Conservation (phyloP, 345 rosid genomes). For the Acer negundo region DNA sequence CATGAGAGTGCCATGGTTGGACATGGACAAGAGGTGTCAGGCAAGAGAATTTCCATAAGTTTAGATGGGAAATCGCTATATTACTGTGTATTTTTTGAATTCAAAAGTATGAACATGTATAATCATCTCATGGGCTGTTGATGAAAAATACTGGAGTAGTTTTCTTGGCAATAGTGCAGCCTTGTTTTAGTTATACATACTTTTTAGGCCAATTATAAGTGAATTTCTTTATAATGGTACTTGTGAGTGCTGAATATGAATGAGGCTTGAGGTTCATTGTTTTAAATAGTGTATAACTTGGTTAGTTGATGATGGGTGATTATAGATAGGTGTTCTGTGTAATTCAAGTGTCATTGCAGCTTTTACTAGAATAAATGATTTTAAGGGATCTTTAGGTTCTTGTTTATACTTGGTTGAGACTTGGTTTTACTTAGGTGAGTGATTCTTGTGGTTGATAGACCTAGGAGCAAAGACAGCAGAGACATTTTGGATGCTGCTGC, state of each 20-base stretch:
- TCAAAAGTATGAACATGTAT: background rate
- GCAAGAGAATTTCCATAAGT: background rate
- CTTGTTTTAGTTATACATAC: background rate
- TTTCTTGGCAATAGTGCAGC: background rate
- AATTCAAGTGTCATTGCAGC: background rate
- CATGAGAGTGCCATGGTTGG: too few relatives aligned
- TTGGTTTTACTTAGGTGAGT: background rate
- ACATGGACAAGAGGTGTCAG: background rate
- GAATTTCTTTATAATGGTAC: background rate
- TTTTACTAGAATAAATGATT: background rate
- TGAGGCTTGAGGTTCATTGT: background rate
- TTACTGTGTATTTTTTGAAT: background rate
- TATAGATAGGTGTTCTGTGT: background rate
- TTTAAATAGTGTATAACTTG: background rate
- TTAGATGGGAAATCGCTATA: background rate
- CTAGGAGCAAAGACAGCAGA: background rate
- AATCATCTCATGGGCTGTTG: background rate
- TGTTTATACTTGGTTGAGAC: background rate
- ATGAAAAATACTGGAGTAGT: background rate
- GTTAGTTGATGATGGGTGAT: slow-evolving; percentile 1
- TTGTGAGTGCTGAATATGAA: background rate
- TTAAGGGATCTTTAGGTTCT: background rate
- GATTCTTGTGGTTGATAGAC: background rate
- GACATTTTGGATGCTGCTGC: background rate
- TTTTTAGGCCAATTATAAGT: background rate